Evolutionary conservation across 1,284 basidiomycete species (phyloP).

Genomic region (Agroathelia rolfsii): DNA sequence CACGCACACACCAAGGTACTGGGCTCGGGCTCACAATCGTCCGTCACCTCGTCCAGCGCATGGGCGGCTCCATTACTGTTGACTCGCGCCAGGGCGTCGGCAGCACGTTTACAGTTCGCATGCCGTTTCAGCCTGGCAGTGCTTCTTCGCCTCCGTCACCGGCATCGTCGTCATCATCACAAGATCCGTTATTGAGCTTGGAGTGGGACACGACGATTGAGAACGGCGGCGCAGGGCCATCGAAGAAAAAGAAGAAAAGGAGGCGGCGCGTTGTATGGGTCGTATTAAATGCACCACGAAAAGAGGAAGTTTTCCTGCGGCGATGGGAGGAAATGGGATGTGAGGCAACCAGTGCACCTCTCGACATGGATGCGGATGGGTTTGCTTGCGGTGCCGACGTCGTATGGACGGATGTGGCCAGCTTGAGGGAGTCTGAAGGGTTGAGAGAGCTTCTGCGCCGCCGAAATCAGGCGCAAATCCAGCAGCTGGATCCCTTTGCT

Average conservation of each 20-base stretch:
- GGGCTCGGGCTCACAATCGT: constrained; percentile 15
- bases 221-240: too few species aligned
- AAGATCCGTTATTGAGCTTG: too few species aligned
- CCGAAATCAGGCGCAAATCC: too few species aligned
- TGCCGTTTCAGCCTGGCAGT: constrained; percentile 10
- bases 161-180: too few species aligned
- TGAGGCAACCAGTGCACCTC: constrained; percentile 7
- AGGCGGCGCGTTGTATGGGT: background rate
- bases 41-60: constrained; percentile 11
- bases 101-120: constrained; percentile 18
- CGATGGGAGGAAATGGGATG: constrained; percentile 16
- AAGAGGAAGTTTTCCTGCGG: constrained; percentile 13
- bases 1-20: constrained; percentile 19
- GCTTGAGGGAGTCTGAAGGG: constrained; percentile 11
- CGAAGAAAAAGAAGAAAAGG: too few species aligned
- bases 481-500: too few species aligned
- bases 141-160: background rate
- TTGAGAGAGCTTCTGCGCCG: constrained; percentile 14
- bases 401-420: constrained; percentile 19
- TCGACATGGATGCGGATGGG: constrained; percentile 8
- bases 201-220: too few species aligned
- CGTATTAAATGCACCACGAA: constrained; percentile 6
- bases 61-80: constrained; percentile 18
- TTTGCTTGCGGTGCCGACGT: constrained; percentile 15
- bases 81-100: constrained; percentile 19